Percentiles rank a stretch among this genome's conserved stretches.
phyloP scores from a whole-genome alignment of 2,329 filamentous ascomycete species.

The Monosporascus sp. region DNA sequence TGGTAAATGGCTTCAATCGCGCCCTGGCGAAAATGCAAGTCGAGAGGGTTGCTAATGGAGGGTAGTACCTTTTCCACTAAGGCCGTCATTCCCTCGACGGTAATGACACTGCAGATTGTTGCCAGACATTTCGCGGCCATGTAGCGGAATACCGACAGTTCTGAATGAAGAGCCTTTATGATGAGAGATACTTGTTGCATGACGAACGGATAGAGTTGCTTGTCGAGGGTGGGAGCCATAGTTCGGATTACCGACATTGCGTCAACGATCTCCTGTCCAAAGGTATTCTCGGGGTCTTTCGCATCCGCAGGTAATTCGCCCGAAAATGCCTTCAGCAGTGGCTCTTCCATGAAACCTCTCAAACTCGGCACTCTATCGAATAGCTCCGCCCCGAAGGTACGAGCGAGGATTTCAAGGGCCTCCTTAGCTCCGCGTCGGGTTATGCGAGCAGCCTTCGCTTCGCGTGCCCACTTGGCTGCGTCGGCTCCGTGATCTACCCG shows the following conservation, averaged over 20 bases:
- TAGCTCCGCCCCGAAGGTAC: conserved; percentile 70
- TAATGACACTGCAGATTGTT: conserved; percentile 94
- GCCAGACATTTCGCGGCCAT: conserved; percentile 96
- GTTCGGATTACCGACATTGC: conserved; percentile 89
- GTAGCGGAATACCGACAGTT: conserved; percentile 88
- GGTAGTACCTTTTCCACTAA: conserved; percentile 90
- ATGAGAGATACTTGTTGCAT: conserved; percentile 79
- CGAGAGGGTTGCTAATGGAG: conserved; percentile 83
- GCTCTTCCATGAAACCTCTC: conserved; percentile 72
- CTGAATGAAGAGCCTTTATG: conserved; percentile 80
- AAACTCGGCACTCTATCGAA: conserved; percentile 83
- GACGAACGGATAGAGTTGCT: conserved; percentile 71
- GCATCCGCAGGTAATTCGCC: conserved; percentile 68
- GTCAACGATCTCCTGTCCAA: conserved; percentile 91
- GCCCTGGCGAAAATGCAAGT: conserved; percentile 85
- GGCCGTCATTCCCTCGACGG: conserved; percentile 91
- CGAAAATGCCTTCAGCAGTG: conserved; percentile 69
- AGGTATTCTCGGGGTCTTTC: conserved; percentile 63
- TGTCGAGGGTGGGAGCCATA: conserved; percentile 82
- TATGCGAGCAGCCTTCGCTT: conserved; percentile 83
- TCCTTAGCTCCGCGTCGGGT: conserved; percentile 92
- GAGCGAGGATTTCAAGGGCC: conserved; percentile 80
- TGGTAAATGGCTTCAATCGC: conserved; percentile 95
- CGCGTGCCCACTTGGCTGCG: conserved; percentile 81
- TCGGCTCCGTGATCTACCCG: conserved; percentile 80